These are phyloP conservation scores for Tilletia indica DNA, from an alignment of 1,284 basidiomycete genomes.

Conservation along the genomic window DNA sequence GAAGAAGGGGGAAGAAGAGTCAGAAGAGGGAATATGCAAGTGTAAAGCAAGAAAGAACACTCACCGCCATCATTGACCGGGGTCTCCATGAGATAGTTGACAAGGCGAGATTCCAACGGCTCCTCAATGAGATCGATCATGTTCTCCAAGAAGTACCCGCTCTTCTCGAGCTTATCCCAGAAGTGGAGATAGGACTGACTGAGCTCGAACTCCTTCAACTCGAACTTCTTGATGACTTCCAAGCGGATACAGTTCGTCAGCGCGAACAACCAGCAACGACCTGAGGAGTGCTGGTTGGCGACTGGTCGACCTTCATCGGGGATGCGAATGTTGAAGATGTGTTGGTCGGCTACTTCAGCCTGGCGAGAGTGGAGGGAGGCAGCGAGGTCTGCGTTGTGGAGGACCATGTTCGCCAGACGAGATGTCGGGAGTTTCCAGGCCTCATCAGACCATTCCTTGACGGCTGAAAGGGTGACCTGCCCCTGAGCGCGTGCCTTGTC, in stretches of 20 bases:
- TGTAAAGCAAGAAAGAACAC: conserved; percentile 51
- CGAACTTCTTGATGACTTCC: conserved; percentile 78
- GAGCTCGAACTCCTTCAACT: conserved; percentile 80
- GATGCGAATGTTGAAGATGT: conserved; percentile 79
- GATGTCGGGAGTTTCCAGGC: conserved; percentile 61
- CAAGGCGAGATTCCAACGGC: conserved; percentile 76
- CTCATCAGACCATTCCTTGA: neutral
- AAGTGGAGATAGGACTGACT: conserved; percentile 69
- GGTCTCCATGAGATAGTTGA: conserved; percentile 72
- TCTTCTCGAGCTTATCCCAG: conserved; percentile 92
- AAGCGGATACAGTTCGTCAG: conserved; percentile 74
- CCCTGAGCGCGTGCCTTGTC: neutral
- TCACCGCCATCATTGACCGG: conserved; percentile 89
- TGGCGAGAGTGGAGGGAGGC: conserved; percentile 68
- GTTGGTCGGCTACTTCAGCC: conserved; percentile 67
- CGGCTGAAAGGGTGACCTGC: neutral
- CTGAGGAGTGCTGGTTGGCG: conserved; percentile 74
- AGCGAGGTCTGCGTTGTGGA: conserved; percentile 72
- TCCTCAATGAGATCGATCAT: conserved; percentile 78
- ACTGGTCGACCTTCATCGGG: conserved; percentile 72
- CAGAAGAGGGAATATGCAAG: no score
- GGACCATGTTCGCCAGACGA: conserved; percentile 74
- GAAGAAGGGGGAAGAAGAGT: conserved; percentile 22
- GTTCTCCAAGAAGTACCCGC: conserved; percentile 88
- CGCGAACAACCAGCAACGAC: conserved; percentile 41